Evolutionary conservation across 495 filamentous ascomycete species (phyloP), one percentile per base, ranked within the genome.

Genomic region (Hypoxylon trugodes): DNA sequence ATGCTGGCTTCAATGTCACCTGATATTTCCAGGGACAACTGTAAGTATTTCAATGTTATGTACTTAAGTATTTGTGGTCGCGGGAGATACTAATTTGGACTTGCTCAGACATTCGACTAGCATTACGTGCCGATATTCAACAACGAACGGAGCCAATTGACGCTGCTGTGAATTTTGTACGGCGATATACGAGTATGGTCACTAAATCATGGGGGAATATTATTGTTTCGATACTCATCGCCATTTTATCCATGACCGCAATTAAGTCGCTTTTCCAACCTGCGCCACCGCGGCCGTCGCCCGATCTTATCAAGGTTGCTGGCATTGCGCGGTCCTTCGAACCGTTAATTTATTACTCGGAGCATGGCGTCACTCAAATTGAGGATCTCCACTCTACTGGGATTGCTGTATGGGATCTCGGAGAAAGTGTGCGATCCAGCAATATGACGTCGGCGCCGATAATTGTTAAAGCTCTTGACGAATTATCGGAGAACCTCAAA

Each of bases 371-470:
- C 22, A 84, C 88, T 55, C 91, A 96, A 70, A 90, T 96, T 16
- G 87, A 86, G 28, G 90, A 92, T 32, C 79, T 97, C 9, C 92
- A 96, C 71, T 91, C 95, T 37, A 95, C 92, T 0, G 89, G 91
- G 28, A 87, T 96, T 4, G 93, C 93, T 0, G 92, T 97, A 15
- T 95, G 91, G 90, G 93, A 97, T 73, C 81, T 97, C 4, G 89
- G 90, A 38, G 93, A 96, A 76, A 93, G 87, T 43, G 87, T 96
- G 48, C 87, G 93, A 28, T 84, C 82, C n/a, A 90, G 91, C 35
- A 95, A 96, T 66, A 91, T 96, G 88, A 93, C 90, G 10, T 90
- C 88, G 35, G 90, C 90, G 13, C 89, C 90, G 2, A 86, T 90
- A 65, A 96, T 97, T 42, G 91, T 95, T 15, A 78, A 85, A 59